Percentiles rank a stretch among this genome's conserved stretches.
These are phyloP conservation scores for Holtermannia corniformis DNA, from an alignment of 768 basidiomycete genomes.

Conservation along the genomic window DNA sequence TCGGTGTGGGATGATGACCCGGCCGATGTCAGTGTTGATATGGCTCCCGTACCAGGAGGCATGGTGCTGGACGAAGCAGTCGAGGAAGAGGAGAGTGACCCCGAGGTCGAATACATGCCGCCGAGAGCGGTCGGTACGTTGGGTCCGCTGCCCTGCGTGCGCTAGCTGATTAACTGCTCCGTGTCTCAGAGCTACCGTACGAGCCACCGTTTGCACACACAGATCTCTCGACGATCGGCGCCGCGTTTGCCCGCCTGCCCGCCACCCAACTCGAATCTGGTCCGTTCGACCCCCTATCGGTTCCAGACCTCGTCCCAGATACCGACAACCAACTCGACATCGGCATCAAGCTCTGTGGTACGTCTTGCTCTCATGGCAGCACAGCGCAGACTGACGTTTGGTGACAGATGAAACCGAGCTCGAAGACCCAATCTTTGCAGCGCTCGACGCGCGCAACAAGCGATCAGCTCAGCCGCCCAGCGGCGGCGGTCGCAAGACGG, in stretches of 20 bases:
- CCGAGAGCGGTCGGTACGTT: conserved; percentile 1
- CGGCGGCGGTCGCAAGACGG: no score
- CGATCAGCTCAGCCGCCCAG: no score
- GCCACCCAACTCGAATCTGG: background rate
- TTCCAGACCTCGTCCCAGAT: background rate
- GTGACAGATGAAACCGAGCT: conserved; percentile 7
- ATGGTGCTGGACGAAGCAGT: conserved; percentile 9
- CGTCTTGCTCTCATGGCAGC: background rate
- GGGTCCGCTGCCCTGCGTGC: background rate
- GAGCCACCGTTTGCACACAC: conserved; percentile 10
- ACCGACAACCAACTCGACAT: background rate
- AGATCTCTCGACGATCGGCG: conserved; percentile 1
- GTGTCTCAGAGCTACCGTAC: conserved; percentile 19
- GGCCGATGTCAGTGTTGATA: conserved; percentile 15
- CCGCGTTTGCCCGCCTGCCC: conserved; percentile 4
- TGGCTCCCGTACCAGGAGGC: background rate
- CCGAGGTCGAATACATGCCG: conserved; percentile 28
- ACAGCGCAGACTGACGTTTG: background rate
- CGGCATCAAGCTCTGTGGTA: background rate
- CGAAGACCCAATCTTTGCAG: conserved; percentile 13
- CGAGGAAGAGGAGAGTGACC: conserved; percentile 15
- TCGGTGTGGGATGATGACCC: conserved; percentile 31
- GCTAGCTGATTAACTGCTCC: conserved; percentile 3
- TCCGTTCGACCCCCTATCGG: background rate
- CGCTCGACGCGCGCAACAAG: background rate